phyloP scores from a whole-genome alignment of 23 red algal genomes.

The Chondrus crispus region DNA sequence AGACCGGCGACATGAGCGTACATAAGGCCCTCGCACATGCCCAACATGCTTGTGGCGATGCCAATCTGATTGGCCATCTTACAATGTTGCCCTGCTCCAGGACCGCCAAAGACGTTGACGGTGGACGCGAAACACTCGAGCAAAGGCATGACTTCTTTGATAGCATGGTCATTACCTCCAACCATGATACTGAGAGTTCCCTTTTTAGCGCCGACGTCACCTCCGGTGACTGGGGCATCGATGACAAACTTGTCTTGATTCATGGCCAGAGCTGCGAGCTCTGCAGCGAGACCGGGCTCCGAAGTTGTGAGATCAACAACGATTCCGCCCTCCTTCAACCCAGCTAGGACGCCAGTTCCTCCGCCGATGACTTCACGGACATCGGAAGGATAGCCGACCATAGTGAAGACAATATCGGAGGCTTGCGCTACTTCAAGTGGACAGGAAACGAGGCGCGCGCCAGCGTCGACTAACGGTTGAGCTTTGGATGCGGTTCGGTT shows the following conservation, averaged over 20 bases:
- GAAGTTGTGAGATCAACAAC: slow-evolving; percentile 81
- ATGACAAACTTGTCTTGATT: slow-evolving; percentile 32
- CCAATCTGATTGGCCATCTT: slow-evolving; percentile 85
- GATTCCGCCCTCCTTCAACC: slow-evolving; percentile 45
- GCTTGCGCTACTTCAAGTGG: slow-evolving; percentile 55
- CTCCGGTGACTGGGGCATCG: slow-evolving; percentile 84
- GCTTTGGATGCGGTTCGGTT: slow-evolving; percentile 64
- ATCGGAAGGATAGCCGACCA: slow-evolving; percentile 88
- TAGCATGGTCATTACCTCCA: slow-evolving; percentile 47
- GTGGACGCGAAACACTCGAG: slow-evolving; percentile 64
- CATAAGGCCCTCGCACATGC: slow-evolving; percentile 79
- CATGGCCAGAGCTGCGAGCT: slow-evolving; percentile 49
- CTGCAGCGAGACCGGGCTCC: slow-evolving; percentile 72
- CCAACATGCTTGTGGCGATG: slow-evolving; percentile 80
- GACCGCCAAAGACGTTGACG: slow-evolving; percentile 53
- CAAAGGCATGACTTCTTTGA: slow-evolving; percentile 36
- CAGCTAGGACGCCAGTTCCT: slow-evolving; percentile 45
- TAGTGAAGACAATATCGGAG: slow-evolving; percentile 79
- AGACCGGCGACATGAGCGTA: slow-evolving; percentile 81
- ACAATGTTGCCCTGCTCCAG: slow-evolving; percentile 74
- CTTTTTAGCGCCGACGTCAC: slow-evolving; percentile 69
- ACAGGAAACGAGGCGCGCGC: slow-evolving; percentile 8
- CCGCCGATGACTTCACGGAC: slow-evolving; percentile 66
- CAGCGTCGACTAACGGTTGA: slow-evolving; percentile 60
- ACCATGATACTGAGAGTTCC: slow-evolving; percentile 80